Conservation (phyloP, 768 basidiomycete genomes). For the Serendipita indica region DNA sequence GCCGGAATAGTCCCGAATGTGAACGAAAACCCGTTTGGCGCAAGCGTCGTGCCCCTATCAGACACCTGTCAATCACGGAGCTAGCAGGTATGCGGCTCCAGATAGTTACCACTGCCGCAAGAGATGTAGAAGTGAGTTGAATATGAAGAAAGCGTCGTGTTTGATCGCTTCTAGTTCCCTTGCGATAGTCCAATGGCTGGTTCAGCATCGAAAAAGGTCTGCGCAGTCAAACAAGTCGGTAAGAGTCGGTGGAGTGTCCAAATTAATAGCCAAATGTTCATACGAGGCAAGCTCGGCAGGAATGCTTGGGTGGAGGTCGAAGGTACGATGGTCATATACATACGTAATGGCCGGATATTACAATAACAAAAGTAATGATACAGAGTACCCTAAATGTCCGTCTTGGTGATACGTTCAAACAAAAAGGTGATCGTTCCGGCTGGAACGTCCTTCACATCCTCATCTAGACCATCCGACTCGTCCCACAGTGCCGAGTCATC, state of each 20-base stretch:
- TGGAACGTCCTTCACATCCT: slow-evolving; percentile 33
- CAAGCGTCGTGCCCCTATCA: slow-evolving; percentile 7
- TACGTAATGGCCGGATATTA: not conserved
- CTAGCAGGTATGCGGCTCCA: not conserved
- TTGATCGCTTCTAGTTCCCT: not conserved
- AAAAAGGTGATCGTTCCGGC: slow-evolving; percentile 64
- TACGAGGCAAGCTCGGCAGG: too few species aligned
- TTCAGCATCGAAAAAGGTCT: too few species aligned
- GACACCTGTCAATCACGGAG: too few species aligned
- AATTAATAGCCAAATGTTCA: not conserved
- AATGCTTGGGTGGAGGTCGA: too few species aligned
- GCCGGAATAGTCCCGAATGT: slow-evolving; percentile 15
- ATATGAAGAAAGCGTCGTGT: not conserved
- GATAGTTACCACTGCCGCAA: not conserved
- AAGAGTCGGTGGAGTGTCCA: too few species aligned
- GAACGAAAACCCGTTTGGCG: slow-evolving; percentile 18
- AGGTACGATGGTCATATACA: too few species aligned
- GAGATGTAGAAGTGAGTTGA: not conserved
- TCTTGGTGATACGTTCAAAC: slow-evolving; percentile 34
- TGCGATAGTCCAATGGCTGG: too few species aligned
- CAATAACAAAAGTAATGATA: not conserved
- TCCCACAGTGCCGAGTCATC: slow-evolving; percentile 12
- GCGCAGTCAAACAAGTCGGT: too few species aligned
- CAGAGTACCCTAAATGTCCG: not conserved
- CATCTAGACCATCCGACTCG: slow-evolving; percentile 21